phyloP scores from a whole-genome alignment of 2,329 filamentous ascomycete species.

The Colletotrichum cuscutae region DNA sequence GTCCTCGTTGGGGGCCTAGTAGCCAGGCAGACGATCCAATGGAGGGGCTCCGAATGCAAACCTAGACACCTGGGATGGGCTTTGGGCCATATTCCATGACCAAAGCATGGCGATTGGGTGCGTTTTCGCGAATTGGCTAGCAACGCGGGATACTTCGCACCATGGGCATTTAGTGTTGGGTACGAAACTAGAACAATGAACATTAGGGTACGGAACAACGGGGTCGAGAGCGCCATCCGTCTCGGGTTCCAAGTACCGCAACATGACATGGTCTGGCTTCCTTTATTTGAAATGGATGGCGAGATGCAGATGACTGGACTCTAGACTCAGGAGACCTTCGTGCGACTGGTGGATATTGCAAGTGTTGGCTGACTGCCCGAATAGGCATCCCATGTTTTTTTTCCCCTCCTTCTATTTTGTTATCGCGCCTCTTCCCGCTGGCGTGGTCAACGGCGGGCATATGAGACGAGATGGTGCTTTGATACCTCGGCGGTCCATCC shows the following conservation, averaged over 20 bases:
- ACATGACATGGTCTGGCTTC: conserved; percentile 5
- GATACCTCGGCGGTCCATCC: neutral
- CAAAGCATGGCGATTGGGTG: neutral
- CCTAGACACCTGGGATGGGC: neutral
- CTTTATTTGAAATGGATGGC: conserved; percentile 4
- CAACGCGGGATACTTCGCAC: conserved; percentile 6
- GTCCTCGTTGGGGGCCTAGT: too few species aligned
- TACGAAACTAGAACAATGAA: neutral
- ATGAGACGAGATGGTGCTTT: neutral
- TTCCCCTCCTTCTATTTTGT: conserved; percentile 1
- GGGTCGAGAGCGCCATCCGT: conserved; percentile 8
- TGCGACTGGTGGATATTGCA: conserved; percentile 32
- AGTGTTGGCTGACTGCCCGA: conserved; percentile 2
- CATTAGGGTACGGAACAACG: neutral
- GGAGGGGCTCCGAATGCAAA: neutral
- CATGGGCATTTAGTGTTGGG: neutral
- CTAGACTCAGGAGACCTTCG: neutral
- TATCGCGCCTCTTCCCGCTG: neutral
- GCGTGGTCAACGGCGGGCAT: neutral
- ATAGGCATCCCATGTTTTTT: conserved; percentile 8
- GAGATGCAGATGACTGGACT: conserved; percentile 2
- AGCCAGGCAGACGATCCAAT: conserved; percentile 14
- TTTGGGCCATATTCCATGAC: neutral
- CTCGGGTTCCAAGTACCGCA: conserved; percentile 1
- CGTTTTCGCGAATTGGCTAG: neutral